Evolutionary conservation across 345 rosid genomes (phyloP).

Genomic region (Citrus medica): DNA sequence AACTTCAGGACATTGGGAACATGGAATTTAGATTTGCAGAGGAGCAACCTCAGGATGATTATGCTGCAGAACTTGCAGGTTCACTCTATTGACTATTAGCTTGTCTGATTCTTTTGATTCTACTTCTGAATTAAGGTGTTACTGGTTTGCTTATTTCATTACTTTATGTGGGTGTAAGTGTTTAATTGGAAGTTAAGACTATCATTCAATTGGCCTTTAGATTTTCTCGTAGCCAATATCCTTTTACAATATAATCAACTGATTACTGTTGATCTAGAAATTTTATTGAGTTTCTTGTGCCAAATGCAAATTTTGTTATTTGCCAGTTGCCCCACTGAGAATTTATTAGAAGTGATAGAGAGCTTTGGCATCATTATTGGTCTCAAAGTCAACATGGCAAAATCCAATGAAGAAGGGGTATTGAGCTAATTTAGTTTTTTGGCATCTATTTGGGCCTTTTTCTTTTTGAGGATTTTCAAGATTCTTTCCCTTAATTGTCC

Average conservation of each 20-base stretch:
- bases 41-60: conserved; percentile 95
- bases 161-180: neutral
- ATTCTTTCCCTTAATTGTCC: neutral
- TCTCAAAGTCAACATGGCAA: neutral
- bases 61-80: conserved; percentile 98
- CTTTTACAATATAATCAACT: neutral
- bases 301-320: neutral
- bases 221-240: neutral
- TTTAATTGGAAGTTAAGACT: neutral
- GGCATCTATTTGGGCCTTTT: neutral
- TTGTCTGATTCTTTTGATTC: neutral
- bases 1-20: conserved; percentile 90
- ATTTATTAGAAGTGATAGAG: neutral
- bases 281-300: neutral
- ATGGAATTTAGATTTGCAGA: conserved; percentile 94
- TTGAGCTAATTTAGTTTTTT: neutral
- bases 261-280: neutral
- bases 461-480: neutral
- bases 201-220: neutral
- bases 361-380: neutral
- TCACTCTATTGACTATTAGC: conserved; percentile 14
- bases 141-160: neutral
- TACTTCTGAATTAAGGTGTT: neutral
- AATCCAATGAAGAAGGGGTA: neutral
- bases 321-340: neutral